phyloP scores from a whole-genome alignment of 768 basidiomycete genomes.

The Naganishia vaughanmartiniae region DNA sequence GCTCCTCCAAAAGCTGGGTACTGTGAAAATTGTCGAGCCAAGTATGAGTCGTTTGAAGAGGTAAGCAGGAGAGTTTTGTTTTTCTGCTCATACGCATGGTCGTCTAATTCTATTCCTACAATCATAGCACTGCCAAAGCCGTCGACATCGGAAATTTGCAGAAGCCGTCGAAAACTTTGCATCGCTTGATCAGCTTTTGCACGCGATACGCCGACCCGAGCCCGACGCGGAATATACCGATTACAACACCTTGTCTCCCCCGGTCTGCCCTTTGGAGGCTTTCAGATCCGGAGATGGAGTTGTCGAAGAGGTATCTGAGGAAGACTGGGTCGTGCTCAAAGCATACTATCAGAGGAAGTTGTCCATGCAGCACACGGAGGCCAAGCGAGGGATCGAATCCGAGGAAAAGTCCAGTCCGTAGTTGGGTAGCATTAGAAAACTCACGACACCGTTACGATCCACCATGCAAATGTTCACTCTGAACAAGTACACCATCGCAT shows the following conservation, averaged over 20 bases:
- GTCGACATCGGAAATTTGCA: conserved; percentile 80
- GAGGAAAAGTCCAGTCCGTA: neutral
- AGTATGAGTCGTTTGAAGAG: conserved; percentile 80
- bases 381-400: neutral
- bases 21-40: conserved; percentile 90
- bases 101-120: conserved; percentile 8
- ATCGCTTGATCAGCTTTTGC: conserved; percentile 71
- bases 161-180: conserved; percentile 70
- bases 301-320: conserved; percentile 1
- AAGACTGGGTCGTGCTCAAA: conserved; percentile 23
- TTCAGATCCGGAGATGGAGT: neutral
- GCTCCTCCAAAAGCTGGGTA: conserved; percentile 77
- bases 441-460: neutral
- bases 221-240: conserved; percentile 3
- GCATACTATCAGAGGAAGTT: neutral
- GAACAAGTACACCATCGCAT: neutral
- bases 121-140: conserved; percentile 67
- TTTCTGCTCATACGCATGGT: neutral
- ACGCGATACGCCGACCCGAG: conserved; percentile 37
- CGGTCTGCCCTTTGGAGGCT: neutral
- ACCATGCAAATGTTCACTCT: neutral
- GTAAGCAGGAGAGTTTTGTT: conserved; percentile 56
- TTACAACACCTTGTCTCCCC: neutral
- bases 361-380: neutral
- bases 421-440: neutral